phyloP scores from a whole-genome alignment of 2,329 filamentous ascomycete genomes.

The Colletotrichum higginsianum region DNA sequence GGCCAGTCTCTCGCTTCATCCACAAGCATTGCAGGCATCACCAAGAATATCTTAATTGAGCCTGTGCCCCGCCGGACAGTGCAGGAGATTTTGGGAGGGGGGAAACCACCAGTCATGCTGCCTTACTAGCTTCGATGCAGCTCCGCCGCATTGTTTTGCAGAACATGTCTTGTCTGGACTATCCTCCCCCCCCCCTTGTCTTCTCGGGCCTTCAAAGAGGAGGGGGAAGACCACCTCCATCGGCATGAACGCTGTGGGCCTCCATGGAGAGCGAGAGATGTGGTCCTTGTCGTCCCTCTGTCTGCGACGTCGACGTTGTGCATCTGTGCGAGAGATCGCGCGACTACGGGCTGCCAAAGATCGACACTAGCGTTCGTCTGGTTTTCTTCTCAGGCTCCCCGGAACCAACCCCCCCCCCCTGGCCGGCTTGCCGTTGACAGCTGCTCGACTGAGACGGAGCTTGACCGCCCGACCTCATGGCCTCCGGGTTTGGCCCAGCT shows the following conservation, averaged over 20 bases:
- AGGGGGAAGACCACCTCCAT: conserved; percentile 7
- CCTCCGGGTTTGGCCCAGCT: conserved; percentile 27
- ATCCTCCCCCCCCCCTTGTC: conserved; percentile 5
- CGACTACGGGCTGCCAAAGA: conserved; percentile 22
- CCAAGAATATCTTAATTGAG: conserved; percentile 34
- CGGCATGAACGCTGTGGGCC: conserved; percentile 39
- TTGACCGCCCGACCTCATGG: conserved; percentile 12
- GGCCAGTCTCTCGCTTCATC: conserved; percentile 29
- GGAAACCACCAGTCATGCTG: conserved; percentile 29
- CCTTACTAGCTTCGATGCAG: conserved; percentile 4
- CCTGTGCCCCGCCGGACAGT: conserved; percentile 19
- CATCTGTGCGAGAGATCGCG: conserved; percentile 36
- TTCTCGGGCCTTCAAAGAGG: conserved; percentile 17
- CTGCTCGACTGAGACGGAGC: conserved; percentile 34
- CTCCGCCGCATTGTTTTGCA: conserved; percentile 37
- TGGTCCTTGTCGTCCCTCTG: conserved; percentile 27
- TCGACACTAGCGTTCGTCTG: conserved; percentile 41
- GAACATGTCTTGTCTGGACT: conserved; percentile 2
- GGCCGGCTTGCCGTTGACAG: conserved; percentile 33
- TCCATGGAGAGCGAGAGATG: neutral
- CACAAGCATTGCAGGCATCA: conserved; percentile 38
- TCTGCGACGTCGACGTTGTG: conserved; percentile 40
- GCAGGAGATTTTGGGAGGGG: neutral
- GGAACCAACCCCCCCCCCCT: neutral
- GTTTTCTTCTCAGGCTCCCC: conserved; percentile 8